phyloP scores from a whole-genome alignment of 1,284 basidiomycete genomes.

The Trametes sp. region DNA sequence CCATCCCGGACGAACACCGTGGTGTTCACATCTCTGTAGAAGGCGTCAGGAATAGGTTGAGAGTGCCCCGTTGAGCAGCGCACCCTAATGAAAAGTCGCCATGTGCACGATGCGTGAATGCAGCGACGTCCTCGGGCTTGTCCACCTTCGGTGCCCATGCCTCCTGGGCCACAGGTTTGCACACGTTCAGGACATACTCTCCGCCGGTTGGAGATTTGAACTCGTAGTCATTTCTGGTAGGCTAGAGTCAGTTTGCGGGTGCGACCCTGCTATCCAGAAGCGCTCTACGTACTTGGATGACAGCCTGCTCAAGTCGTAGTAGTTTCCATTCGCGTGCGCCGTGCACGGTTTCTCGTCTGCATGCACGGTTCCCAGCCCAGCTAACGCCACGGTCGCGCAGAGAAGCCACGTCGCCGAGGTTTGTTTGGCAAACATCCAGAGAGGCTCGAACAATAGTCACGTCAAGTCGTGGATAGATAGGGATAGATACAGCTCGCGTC shows the following conservation, averaged over 20 bases:
- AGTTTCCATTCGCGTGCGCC: conserved; percentile 51
- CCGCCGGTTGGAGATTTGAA: conserved; percentile 56
- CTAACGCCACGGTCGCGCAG: conserved; percentile 17
- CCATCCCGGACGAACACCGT: conserved; percentile 60
- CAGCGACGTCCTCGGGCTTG: conserved; percentile 64
- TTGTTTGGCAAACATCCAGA: conserved; percentile 18
- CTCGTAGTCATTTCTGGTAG: conserved; percentile 66
- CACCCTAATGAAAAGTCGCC: conserved; percentile 80
- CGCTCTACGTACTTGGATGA: conserved; percentile 52
- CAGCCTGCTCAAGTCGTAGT: conserved; percentile 70
- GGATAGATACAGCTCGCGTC: conserved; percentile 14
- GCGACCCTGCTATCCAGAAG: not conserved
- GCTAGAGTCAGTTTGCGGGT: conserved; percentile 30
- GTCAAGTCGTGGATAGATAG: not conserved
- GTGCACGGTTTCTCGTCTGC: conserved; percentile 50
- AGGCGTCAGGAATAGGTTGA: conserved; percentile 1
- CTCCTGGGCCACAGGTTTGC: conserved; percentile 61
- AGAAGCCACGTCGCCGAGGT: conserved; percentile 15
- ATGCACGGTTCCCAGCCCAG: conserved; percentile 12
- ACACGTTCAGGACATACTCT: conserved; percentile 67
- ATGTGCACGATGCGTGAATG: conserved; percentile 64
- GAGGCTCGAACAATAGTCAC: not conserved
- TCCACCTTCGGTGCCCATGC: conserved; percentile 63
- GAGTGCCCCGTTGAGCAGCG: conserved; percentile 33
- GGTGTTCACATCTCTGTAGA: conserved; percentile 62